Conservation (phyloP, 139 green algal species). For the Zygnema cylindricum region DNA sequence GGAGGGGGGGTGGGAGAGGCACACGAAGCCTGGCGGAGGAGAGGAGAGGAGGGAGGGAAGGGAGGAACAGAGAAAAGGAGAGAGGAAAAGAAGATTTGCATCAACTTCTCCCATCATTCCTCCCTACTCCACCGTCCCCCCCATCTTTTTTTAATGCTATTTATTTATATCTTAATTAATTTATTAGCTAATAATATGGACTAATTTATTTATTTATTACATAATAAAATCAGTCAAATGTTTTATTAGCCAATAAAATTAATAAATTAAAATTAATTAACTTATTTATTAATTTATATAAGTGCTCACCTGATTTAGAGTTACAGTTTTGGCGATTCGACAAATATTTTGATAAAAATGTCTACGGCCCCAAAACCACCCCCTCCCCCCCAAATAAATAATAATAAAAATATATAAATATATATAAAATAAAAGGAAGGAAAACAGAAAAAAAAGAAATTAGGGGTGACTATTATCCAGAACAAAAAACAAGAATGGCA, state of each 20-base stretch:
- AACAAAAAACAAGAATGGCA: no score
- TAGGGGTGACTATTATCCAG: no score
- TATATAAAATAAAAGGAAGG: no score
- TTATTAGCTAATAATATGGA: no score
- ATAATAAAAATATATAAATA: background rate
- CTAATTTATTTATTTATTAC: no score
- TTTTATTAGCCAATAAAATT: no score
- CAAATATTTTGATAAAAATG: slow-evolving; percentile 94
- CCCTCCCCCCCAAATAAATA: background rate
- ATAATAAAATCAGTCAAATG: no score
- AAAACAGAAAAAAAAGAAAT: no score
- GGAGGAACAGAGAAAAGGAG: background rate
- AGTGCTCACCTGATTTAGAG: slow-evolving; percentile 90
- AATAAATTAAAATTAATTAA: no score
- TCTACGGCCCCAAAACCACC: background rate
- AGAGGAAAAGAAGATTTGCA: background rate
- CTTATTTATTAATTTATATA: no score
- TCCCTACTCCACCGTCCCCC: background rate
- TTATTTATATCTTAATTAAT: no score
- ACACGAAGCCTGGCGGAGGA: background rate
- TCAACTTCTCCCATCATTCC: background rate
- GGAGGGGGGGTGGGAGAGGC: background rate
- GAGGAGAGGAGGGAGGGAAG: background rate
- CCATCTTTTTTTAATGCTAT: no score
- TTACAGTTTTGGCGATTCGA: slow-evolving; percentile 86